Base-by-base conservation (phyloP, 257 asterid genomes). In the Lycium barbarum region DNA sequence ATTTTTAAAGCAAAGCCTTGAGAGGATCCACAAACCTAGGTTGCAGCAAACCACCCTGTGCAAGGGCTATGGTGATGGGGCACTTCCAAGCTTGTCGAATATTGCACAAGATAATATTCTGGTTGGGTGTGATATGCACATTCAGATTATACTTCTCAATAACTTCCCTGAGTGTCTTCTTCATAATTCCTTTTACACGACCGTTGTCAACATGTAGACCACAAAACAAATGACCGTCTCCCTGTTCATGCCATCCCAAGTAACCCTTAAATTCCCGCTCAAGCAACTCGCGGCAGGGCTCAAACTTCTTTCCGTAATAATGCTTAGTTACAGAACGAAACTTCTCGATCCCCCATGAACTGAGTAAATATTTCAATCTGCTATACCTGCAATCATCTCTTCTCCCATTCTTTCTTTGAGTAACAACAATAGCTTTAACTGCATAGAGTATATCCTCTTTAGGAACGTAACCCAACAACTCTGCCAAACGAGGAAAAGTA, bases 161-260 rank as follows among this genome's bases (percentile, higher is more conserved):
- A 74, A 96, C 87, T 86, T 96, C 98, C 90, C 98, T 92, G 2
- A 96, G 83, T 11, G 97, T 91, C 88, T 80, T 91, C 91, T 96
- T 96, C 97, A 93, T 93, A 73, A 58, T 79, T 84, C 95, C n/a
- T 86, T 95, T 93, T 83, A 96, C 81, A 63, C 99, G 92, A 55
- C 99, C 99, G 86, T 86, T 96, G 84, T 96, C 99, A 59, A 96
- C 98, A 87, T 95, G 98, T 79, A 96, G 94, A 86, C 99, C 99
- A 84, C 98, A 96, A 89, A 91, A 96, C 74, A 95, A 89, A 47
- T 90, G 90, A 82, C 99, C 98, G 81, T 96, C 98, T 83, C 99
- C 99, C 99, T 95, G 98, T 88, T 96, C 97, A 38, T 95, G 99
- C 99, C 99, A 96, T 62, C 99, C 99, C 91, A 96, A 90, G 90